A percentile compares a stretch with the other conserved stretches of the same genome.
These are phyloP conservation scores for Aspergillus hortae DNA, from an alignment of 2,329 filamentous ascomycete genomes.

Conservation along the genomic window DNA sequence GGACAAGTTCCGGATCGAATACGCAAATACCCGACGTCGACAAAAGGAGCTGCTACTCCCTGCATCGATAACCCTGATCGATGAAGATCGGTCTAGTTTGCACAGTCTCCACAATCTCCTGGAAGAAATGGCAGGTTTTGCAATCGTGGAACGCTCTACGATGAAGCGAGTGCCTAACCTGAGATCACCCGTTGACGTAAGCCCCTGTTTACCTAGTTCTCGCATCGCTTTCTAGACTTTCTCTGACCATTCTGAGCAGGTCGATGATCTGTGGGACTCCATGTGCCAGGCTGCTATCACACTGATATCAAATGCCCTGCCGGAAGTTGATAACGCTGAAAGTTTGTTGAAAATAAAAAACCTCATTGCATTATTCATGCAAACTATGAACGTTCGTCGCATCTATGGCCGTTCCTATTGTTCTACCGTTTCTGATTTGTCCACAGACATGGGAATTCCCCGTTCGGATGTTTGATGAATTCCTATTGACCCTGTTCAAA, in stretches of 20 bases:
- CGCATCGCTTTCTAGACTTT: neutral
- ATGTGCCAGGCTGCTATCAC: conserved; percentile 87
- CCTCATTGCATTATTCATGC: conserved; percentile 87
- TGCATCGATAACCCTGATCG: conserved; percentile 67
- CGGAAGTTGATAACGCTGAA: conserved; percentile 81
- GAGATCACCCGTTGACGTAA: conserved; percentile 74
- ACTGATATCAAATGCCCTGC: conserved; percentile 74
- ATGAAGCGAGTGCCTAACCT: conserved; percentile 83
- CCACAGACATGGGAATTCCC: conserved; percentile 81
- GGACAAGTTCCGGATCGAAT: conserved; percentile 86
- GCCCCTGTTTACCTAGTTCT: too few species aligned
- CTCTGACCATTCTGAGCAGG: conserved; percentile 45
- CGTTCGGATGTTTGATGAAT: conserved; percentile 73
- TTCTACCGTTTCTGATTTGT: neutral
- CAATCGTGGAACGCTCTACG: conserved; percentile 92
- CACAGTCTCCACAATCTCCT: conserved; percentile 82
- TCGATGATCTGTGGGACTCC: conserved; percentile 98
- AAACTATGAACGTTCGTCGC: conserved; percentile 82
- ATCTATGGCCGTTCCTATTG: neutral
- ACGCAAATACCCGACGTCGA: conserved; percentile 81
- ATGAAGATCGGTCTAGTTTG: conserved; percentile 80
- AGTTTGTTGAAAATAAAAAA: conserved; percentile 92
- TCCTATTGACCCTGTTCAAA: conserved; percentile 84
- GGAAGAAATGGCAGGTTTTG: conserved; percentile 92
- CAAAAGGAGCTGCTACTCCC: conserved; percentile 91